Base-by-base conservation (phyloP, 2,329 filamentous ascomycete species). In the Fusarium poae region DNA sequence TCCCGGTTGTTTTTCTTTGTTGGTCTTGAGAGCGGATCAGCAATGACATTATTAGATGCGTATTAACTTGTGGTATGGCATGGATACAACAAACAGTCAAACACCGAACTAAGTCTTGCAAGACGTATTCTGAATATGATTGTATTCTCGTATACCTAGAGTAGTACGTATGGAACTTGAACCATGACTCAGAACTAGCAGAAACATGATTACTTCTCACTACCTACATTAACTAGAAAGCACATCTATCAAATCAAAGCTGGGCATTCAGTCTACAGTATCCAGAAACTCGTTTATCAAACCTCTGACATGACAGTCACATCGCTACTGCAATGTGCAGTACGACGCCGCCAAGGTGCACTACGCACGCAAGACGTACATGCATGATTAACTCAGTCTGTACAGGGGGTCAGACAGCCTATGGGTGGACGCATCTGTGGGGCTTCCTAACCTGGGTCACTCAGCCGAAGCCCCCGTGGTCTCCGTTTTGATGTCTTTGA, bases 381-480 rank as follows among this genome's bases (percentile, higher is more conserved):
- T 57, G 44, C 57, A 59, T 56, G 60, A 62, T 55, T 53, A 50
- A 44, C 35, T 64, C 35, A 39, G 35, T 39, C 35, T n/a, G n/a
- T 27, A 37, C 69, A 72, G 69, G 62, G 72, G 67, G 57, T 43
- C n/a, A 23, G 13, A 23, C 13, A 42, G 21, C 40, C 40, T 27
- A 50, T 50, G 46, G 23, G 29, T 51, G 48, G 32, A 51, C 37
- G 48, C 32, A 65, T 46, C 53, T 65, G 69, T 74, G 69, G 71
- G 70, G 55, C 64, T 55, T 67, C 63, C 64, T 42, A 62, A 66
- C 57, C 56, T 72, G 68, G 71, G 58, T 54, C 57, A 70, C 43
- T 75, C 62, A 67, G 62, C 73, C 72, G 72, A 75, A 67, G 67
- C 68, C 70, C 71, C 50, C 39, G 32, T 43, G 20, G 49, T 72